Percentiles rank a stretch among this genome's conserved stretches.
phyloP scores from a whole-genome alignment of 164 flowering plant species.

The Magnolia sinica region DNA sequence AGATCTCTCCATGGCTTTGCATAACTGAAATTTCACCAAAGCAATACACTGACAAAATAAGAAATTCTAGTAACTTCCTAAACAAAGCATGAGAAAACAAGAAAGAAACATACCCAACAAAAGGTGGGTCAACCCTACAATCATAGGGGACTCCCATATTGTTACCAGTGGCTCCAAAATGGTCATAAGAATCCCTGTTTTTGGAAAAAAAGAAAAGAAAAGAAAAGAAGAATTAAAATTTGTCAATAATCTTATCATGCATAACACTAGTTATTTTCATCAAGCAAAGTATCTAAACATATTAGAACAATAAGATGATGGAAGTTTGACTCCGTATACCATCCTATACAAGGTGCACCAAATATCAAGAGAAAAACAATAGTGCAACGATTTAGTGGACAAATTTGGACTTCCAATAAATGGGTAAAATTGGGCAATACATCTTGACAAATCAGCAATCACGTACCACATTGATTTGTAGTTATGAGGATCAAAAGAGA shows the following conservation, averaged over 20 bases:
- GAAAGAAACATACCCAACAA: conserved; percentile 53
- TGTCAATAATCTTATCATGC: neutral
- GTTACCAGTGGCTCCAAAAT: conserved; percentile 22
- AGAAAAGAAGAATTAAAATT: neutral
- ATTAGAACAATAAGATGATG: neutral
- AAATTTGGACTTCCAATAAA: neutral
- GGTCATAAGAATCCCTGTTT: conserved; percentile 26
- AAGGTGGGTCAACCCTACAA: conserved; percentile 74
- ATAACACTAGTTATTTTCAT: neutral
- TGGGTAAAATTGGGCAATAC: too few species aligned
- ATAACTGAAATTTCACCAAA: conserved; percentile 38
- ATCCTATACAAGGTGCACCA: neutral
- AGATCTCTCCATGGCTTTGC: conserved; percentile 74
- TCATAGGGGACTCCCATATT: conserved; percentile 34
- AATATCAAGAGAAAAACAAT: too few species aligned
- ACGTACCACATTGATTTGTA: too few species aligned
- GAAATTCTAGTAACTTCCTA: neutral
- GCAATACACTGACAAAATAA: neutral
- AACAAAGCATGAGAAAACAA: conserved; percentile 2
- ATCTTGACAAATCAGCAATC: too few species aligned
- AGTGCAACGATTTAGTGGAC: neutral
- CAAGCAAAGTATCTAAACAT: neutral
- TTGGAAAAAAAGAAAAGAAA: neutral
- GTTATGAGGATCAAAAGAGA: too few species aligned
- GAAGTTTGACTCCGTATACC: neutral